Percentiles rank a stretch among this genome's conserved stretches.
These are phyloP conservation scores for Carex cristatella DNA, from an alignment of 176 grass and related monocot genomes.

Conservation along the genomic window DNA sequence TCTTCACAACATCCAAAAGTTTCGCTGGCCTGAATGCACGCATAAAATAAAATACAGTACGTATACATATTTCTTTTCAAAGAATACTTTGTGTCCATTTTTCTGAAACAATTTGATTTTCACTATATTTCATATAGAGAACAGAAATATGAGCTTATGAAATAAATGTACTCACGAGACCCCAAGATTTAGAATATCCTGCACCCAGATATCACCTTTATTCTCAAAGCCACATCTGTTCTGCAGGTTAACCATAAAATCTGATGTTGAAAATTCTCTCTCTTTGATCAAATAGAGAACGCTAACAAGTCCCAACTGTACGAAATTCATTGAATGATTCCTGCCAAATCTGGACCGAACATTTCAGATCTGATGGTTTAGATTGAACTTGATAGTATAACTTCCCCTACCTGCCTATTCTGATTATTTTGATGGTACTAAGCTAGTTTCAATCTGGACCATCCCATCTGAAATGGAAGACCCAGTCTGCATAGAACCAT, in stretches of 20 bases:
- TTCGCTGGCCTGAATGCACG: conserved; percentile 62
- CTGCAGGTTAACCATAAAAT: conserved; percentile 34
- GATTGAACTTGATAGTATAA: not conserved
- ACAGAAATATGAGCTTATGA: not conserved
- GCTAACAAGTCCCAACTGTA: not conserved
- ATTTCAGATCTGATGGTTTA: not conserved
- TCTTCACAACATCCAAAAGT: conserved; percentile 82
- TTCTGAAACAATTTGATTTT: not conserved
- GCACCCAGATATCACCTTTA: conserved; percentile 83
- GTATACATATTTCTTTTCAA: not conserved
- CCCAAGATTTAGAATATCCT: conserved; percentile 90
- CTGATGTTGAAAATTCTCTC: not conserved
- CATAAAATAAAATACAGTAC: conserved; percentile 9
- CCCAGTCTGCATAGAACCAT: not conserved
- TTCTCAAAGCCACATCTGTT: conserved; percentile 81
- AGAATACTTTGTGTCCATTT: not conserved
- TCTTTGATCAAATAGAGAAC: not conserved
- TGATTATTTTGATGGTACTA: not conserved
- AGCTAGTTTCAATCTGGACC: not conserved
- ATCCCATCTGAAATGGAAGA: not conserved
- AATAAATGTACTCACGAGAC: conserved; percentile 57
- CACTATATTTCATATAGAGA: conserved; percentile 4
- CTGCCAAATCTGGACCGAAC: not conserved
- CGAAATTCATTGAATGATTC: not conserved
- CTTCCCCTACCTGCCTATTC: not conserved